Conservation (phyloP, 805 yeast genomes). For the Metschnikowia aberdeeniae region DNA sequence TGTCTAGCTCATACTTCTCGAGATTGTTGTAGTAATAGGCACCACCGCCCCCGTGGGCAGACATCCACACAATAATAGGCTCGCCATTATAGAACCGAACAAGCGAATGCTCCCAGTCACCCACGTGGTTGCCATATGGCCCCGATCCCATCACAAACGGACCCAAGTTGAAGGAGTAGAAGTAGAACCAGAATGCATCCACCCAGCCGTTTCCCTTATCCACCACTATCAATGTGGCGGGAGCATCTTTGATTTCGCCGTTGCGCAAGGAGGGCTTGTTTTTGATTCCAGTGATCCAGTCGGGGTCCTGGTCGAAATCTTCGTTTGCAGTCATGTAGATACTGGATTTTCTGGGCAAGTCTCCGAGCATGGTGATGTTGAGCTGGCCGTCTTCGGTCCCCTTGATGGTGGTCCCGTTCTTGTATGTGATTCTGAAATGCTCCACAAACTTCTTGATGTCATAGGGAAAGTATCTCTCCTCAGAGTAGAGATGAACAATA, state of each 20-base stretch:
- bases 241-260: constrained; percentile 72
- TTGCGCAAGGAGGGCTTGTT: constrained; percentile 67
- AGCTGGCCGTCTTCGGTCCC: constrained; percentile 29
- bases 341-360: constrained; percentile 26
- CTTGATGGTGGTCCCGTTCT: constrained; percentile 42
- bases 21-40: constrained; percentile 77
- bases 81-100: constrained; percentile 77
- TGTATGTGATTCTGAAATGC: constrained; percentile 56
- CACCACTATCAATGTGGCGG: constrained; percentile 75
- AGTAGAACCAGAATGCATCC: constrained; percentile 95
- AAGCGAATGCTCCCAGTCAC: constrained; percentile 96
- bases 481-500: constrained; percentile 79
- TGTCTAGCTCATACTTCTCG: constrained; percentile 52
- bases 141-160: constrained; percentile 98
- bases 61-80: constrained; percentile 90
- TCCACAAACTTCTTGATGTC: constrained; percentile 67
- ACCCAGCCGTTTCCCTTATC: constrained; percentile 95
- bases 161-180: constrained; percentile 89
- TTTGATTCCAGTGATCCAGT: constrained; percentile 74
- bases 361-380: constrained; percentile 31
- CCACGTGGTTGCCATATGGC: constrained; percentile 95
- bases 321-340: constrained; percentile 61
- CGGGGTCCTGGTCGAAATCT: constrained; percentile 69
- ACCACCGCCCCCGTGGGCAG: constrained; percentile 97
- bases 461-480: constrained; percentile 82